Conservation (phyloP, 108 stramenopile genomes). For the Skeletonema marinoi region DNA sequence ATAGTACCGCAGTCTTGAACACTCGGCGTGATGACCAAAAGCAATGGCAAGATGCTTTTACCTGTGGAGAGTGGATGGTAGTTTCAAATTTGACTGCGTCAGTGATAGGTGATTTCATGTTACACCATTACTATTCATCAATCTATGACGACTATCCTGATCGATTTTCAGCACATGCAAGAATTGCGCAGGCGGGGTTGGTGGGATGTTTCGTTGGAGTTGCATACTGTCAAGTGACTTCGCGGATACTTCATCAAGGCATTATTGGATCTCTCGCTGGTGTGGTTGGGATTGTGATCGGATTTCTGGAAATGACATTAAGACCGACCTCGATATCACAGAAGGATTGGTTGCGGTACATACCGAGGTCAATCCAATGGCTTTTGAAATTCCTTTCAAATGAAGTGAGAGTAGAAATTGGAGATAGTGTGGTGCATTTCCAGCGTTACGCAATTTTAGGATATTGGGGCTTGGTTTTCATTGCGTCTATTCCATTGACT, state of each 20-base stretch:
- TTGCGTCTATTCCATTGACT: neutral
- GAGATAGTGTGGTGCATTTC: neutral
- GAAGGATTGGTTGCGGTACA: neutral
- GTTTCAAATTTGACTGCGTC: constrained; percentile 39
- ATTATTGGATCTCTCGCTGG: neutral
- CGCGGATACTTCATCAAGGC: neutral
- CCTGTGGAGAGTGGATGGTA: constrained; percentile 49
- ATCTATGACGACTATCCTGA: constrained; percentile 4
- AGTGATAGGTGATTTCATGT: constrained; percentile 30
- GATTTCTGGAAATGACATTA: neutral
- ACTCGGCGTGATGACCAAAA: neutral
- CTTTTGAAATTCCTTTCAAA: neutral
- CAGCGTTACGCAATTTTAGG: neutral
- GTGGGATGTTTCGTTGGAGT: constrained; percentile 39
- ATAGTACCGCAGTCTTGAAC: neutral
- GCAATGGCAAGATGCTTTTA: constrained; percentile 43
- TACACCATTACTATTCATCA: constrained; percentile 4
- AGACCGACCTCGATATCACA: neutral
- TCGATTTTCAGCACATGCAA: constrained; percentile 16
- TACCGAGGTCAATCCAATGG: neutral
- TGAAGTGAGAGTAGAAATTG: neutral
- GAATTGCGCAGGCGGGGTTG: constrained; percentile 43
- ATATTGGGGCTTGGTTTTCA: neutral
- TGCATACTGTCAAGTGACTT: neutral
- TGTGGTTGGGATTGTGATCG: neutral